phyloP scores from a whole-genome alignment of 225 moss, liverwort and hornwort species.

The Rhytidiadelphus loreus region DNA sequence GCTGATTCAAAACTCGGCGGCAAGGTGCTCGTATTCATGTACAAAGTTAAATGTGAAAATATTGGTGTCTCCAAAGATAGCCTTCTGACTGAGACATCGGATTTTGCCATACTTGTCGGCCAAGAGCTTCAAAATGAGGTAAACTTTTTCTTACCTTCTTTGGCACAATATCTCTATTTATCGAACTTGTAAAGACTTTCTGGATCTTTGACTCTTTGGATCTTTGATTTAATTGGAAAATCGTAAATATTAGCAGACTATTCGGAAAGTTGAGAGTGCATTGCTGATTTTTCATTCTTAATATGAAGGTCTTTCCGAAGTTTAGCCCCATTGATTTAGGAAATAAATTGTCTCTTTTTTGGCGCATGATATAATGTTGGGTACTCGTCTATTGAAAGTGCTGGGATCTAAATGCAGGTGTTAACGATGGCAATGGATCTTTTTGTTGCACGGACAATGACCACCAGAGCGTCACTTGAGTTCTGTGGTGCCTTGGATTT shows the following conservation, averaged over 20 bases:
- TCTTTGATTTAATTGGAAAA: not conserved
- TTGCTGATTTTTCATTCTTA: not conserved
- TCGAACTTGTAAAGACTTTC: not conserved
- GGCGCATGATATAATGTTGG: not conserved
- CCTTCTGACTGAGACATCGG: slow-evolving; percentile 85
- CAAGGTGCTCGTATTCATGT: slow-evolving; percentile 69
- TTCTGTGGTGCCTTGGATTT: slow-evolving; percentile 63
- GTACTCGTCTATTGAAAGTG: not conserved
- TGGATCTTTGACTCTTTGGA: not conserved
- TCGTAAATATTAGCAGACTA: not conserved
- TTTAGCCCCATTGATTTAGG: not conserved
- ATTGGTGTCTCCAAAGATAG: slow-evolving; percentile 74
- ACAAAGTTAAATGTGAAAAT: slow-evolving; percentile 90
- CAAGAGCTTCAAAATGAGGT: slow-evolving; percentile 85
- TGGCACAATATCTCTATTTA: not conserved
- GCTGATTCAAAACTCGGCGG: slow-evolving; percentile 29
- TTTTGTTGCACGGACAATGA: slow-evolving; percentile 98
- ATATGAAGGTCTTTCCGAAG: not conserved
- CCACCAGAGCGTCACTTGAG: slow-evolving; percentile 75
- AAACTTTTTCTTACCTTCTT: not conserved
- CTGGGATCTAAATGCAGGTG: slow-evolving; percentile 40
- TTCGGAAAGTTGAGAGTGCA: not conserved
- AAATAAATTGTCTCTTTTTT: not conserved
- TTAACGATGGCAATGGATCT: slow-evolving; percentile 92
- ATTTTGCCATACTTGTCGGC: slow-evolving; percentile 86